Conservation (phyloP, 2,329 filamentous ascomycete species). For the Alternaria sp. region DNA sequence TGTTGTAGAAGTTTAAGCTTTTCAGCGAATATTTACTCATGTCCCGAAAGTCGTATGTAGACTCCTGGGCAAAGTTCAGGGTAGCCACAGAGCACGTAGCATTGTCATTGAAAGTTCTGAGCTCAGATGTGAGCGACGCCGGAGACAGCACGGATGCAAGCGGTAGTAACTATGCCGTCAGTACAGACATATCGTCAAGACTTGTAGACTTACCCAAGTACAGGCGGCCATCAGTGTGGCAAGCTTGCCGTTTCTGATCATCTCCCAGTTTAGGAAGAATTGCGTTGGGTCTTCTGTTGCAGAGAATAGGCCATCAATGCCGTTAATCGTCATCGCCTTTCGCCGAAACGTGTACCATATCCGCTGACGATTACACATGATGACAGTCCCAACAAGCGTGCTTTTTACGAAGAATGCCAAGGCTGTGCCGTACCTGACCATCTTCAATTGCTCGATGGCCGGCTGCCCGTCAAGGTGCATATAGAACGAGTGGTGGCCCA, state of each 20-base stretch:
- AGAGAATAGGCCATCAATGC: conserved; percentile 50
- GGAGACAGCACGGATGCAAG: conserved; percentile 50
- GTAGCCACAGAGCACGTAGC: conserved; percentile 40
- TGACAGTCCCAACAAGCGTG: conserved; percentile 44
- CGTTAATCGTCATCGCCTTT: conserved; percentile 49
- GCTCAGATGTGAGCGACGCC: conserved; percentile 45
- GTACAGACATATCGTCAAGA: background rate
- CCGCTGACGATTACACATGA: conserved; percentile 47
- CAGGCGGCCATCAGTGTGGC: conserved; percentile 48
- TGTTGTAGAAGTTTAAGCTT: conserved; percentile 46
- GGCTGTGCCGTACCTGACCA: conserved; percentile 49
- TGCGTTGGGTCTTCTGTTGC: conserved; percentile 47
- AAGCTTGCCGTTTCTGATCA: conserved; percentile 47
- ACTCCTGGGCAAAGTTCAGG: conserved; percentile 46
- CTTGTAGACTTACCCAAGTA: conserved; percentile 31
- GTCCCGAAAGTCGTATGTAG: conserved; percentile 42
- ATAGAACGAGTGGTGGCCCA: conserved; percentile 50
- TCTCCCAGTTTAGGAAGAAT: conserved; percentile 47
- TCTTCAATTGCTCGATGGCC: conserved; percentile 43
- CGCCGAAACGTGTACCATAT: conserved; percentile 50
- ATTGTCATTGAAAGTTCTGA: conserved; percentile 21
- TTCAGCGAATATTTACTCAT: conserved; percentile 28
- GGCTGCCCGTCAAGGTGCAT: conserved; percentile 38
- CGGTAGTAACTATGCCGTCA: conserved; percentile 42
- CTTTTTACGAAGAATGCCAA: conserved; percentile 51